Evolutionary conservation across 2,329 filamentous ascomycete species (phyloP).

Genomic region (Hypoxylon rubiginosum): DNA sequence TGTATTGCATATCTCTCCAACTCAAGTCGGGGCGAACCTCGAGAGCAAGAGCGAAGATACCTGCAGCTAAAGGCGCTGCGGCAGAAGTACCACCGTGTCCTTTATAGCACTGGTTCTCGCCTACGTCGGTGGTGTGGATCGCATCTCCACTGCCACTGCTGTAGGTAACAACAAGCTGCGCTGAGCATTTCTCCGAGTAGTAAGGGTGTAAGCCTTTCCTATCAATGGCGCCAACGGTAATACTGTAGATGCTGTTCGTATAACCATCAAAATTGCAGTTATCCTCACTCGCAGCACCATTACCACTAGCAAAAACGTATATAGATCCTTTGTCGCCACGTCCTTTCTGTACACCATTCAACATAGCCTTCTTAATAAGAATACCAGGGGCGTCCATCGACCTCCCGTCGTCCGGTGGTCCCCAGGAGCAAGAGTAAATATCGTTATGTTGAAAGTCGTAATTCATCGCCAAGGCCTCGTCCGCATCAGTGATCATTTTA

Average conservation of each 20-base stretch:
- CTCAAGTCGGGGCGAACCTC: slow-evolving; percentile 86
- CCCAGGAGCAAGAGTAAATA: slow-evolving; percentile 99
- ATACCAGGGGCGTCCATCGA: slow-evolving; percentile 96
- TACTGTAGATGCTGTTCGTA: slow-evolving; percentile 99
- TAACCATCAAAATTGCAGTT: slow-evolving; percentile 99
- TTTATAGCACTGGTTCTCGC: slow-evolving; percentile 80
- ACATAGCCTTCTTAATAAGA: slow-evolving; percentile 89
- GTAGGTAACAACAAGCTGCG: slow-evolving; percentile 95
- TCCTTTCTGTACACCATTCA: slow-evolving; percentile 91
- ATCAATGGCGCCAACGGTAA: slow-evolving; percentile 94
- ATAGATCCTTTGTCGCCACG: slow-evolving; percentile 87
- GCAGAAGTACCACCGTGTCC: slow-evolving; percentile 96
- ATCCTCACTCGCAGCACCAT: slow-evolving; percentile 87
- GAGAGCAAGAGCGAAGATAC: slow-evolving; percentile 90
- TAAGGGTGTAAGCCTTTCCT: slow-evolving; percentile 89
- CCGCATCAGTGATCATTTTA: slow-evolving; percentile 88
- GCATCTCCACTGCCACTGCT: slow-evolving; percentile 90
- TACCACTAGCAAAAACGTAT: slow-evolving; percentile 97
- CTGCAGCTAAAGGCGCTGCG: slow-evolving; percentile 91
- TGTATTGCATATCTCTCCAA: slow-evolving; percentile 95
- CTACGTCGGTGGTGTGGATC: slow-evolving; percentile 97
- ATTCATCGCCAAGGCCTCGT: slow-evolving; percentile 93
- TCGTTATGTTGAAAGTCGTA: slow-evolving; percentile 92
- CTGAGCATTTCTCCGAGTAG: slow-evolving; percentile 97
- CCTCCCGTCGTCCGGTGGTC: slow-evolving; percentile 90